These are phyloP conservation scores for Fusarium sarcochroum DNA, from an alignment of 2,329 filamentous ascomycete genomes.

Conservation along the genomic window DNA sequence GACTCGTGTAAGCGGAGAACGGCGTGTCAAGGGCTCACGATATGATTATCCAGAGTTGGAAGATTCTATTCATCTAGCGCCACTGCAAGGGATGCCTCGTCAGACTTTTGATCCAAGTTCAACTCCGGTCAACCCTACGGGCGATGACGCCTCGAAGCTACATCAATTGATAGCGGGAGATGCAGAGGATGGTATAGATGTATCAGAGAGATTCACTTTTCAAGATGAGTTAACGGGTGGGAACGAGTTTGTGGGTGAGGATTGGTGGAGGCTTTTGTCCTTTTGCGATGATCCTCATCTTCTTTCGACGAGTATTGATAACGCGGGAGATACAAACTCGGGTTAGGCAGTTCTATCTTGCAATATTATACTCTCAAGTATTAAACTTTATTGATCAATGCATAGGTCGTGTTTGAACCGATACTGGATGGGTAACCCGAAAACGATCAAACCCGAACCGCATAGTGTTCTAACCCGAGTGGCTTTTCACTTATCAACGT, in stretches of 20 bases:
- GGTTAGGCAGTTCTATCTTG: neutral
- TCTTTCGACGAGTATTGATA: slow-evolving; percentile 39
- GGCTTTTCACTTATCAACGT: slow-evolving; percentile 1
- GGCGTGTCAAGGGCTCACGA: slow-evolving; percentile 36
- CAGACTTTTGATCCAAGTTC: slow-evolving; percentile 25
- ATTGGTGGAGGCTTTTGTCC: slow-evolving; percentile 45
- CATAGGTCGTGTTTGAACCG: neutral
- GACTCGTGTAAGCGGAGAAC: slow-evolving; percentile 10
- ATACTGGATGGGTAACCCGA: slow-evolving; percentile 12
- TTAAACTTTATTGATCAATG: neutral
- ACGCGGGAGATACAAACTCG: neutral
- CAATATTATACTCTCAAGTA: neutral
- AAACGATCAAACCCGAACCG: slow-evolving; percentile 17
- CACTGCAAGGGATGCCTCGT: slow-evolving; percentile 44
- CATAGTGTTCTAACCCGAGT: slow-evolving; percentile 8
- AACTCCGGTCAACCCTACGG: neutral
- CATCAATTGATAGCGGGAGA: slow-evolving; percentile 11
- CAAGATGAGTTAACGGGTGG: slow-evolving; percentile 5
- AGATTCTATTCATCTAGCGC: slow-evolving; percentile 43
- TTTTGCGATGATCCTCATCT: slow-evolving; percentile 48
- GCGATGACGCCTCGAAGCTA: neutral
- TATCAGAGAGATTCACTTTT: neutral
- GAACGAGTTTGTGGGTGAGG: slow-evolving; percentile 36
- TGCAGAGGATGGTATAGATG: accelerated
- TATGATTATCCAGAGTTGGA: slow-evolving; percentile 47